These are phyloP conservation scores for Xylariomycetidae sp. DNA, from an alignment of 2,329 filamentous ascomycete species.

Conservation along the genomic window DNA sequence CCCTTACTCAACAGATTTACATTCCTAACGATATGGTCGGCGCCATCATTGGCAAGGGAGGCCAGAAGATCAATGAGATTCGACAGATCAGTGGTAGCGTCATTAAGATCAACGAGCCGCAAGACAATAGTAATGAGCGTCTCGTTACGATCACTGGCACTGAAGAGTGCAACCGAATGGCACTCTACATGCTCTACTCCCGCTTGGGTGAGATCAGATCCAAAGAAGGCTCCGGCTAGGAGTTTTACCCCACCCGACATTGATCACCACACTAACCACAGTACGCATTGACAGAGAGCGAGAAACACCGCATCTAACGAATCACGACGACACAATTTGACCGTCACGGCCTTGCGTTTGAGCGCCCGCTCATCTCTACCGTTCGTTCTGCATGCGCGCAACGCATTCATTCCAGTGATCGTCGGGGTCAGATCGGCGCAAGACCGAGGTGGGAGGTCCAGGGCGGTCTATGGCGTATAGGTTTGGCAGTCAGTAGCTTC, in stretches of 20 bases:
- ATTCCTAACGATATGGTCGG: constrained; percentile 99
- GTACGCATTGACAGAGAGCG: constrained; percentile 21
- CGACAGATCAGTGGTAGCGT: constrained; percentile 94
- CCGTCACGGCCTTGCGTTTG: too few species aligned
- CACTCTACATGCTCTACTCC: constrained; percentile 98
- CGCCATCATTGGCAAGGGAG: constrained; percentile 97
- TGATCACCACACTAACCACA: constrained; percentile 19
- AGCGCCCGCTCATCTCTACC: constrained; percentile 11
- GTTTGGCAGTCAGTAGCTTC: constrained; percentile 16
- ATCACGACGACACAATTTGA: constrained; percentile 10
- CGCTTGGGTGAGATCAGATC: constrained; percentile 67
- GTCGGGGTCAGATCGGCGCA: constrained; percentile 10
- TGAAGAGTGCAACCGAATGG: constrained; percentile 98
- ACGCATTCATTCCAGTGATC: constrained; percentile 13
- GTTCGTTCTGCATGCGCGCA: too few species aligned
- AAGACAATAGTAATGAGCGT: constrained; percentile 97
- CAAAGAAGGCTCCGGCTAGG: constrained; percentile 11
- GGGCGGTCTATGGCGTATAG: constrained; percentile 22
- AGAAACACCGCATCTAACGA: constrained; percentile 25
- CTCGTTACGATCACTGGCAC: constrained; percentile 96
- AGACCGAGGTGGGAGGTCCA: constrained; percentile 14
- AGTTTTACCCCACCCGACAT: constrained; percentile 5
- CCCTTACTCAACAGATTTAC: constrained; percentile 95
- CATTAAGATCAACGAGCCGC: constrained; percentile 99
- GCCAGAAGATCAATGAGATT: constrained; percentile 99